These are phyloP conservation scores for Linderniella brevidens DNA, from an alignment of 257 asterid species.

Conservation along the genomic window DNA sequence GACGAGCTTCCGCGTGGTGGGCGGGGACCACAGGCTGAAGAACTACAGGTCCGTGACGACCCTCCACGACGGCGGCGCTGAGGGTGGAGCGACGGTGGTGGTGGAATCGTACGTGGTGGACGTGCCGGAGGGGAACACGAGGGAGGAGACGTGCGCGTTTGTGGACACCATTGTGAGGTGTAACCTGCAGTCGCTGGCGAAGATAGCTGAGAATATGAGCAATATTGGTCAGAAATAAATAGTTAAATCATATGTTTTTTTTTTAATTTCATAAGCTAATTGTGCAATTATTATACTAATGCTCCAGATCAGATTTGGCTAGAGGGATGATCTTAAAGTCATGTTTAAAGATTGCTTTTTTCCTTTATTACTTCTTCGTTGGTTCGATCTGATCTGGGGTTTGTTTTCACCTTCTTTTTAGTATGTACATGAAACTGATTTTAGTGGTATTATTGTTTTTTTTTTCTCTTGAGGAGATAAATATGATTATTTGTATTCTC, in stretches of 20 bases:
- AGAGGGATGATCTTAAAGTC: neutral
- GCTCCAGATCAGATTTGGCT: neutral
- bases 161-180: conserved; percentile 54
- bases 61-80: conserved; percentile 19
- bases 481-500: no score
- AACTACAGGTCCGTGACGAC: conserved; percentile 48
- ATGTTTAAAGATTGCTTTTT: no score
- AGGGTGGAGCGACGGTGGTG: conserved; percentile 23
- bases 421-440: no score
- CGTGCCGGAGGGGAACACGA: conserved; percentile 42
- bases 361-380: no score
- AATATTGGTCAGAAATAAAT: no score
- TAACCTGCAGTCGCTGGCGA: conserved; percentile 46
- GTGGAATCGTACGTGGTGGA: conserved; percentile 61
- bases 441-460: no score
- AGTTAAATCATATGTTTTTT: no score
- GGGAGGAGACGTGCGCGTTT: conserved; percentile 45
- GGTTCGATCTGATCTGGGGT: no score
- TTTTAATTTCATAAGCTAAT: no score
- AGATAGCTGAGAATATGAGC: conserved; percentile 25
- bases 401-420: no score
- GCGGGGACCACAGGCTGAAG: conserved; percentile 46
- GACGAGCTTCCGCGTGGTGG: conserved; percentile 49
- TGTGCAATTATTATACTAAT: neutral
- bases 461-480: no score